Conservation (phyloP, 2,329 filamentous ascomycete genomes). For the Colletotrichum paranaense region DNA sequence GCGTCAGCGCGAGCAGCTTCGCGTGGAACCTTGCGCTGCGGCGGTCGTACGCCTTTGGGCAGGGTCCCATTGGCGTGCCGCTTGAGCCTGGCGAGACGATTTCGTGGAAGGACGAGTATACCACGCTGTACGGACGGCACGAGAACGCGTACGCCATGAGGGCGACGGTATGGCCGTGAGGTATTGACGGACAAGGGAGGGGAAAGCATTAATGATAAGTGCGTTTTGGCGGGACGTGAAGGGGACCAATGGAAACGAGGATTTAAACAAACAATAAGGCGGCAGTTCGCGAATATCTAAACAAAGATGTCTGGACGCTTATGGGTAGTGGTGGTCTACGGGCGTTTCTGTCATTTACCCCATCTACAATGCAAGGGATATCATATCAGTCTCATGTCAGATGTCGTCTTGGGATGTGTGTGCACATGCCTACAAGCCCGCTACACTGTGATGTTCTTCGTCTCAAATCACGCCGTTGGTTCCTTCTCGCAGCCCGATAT, state of each 20-base stretch:
- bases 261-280: background rate
- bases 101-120: constrained; percentile 47
- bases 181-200: background rate
- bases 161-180: constrained; percentile 32
- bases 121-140: constrained; percentile 45
- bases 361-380: constrained; percentile 29
- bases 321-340: background rate
- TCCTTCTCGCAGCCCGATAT: background rate
- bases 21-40: constrained; percentile 59
- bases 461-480: background rate
- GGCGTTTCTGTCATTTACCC: constrained; percentile 17
- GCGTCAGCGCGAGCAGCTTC: constrained; percentile 57
- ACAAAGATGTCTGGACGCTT: constrained; percentile 20
- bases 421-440: background rate
- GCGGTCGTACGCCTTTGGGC: constrained; percentile 44
- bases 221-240: no score
- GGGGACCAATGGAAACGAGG: background rate
- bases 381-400: constrained; percentile 30
- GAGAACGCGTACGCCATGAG: constrained; percentile 42
- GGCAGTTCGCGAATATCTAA: background rate
- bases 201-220: background rate
- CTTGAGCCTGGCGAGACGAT: constrained; percentile 31
- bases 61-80: constrained; percentile 19
- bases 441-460: no score
- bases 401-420: background rate